Evolutionary conservation across 2,329 filamentous ascomycete species (phyloP), one percentile per base, ranked within the genome.

Genomic region (Sclerotinia nivalis): DNA sequence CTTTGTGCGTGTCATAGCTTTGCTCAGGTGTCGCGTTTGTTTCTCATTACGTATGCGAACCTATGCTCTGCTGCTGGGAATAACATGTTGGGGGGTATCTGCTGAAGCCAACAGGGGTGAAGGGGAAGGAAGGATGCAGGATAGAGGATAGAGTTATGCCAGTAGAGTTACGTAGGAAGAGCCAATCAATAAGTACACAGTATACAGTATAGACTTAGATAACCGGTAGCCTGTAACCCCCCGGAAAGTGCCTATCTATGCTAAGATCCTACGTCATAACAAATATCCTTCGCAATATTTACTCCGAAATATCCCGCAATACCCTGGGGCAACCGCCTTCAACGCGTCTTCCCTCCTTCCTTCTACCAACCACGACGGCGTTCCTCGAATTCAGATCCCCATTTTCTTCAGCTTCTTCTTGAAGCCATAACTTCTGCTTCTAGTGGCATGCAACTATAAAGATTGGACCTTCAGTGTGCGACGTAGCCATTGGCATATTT

Each of bases 271-370:
- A n/a, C n/a, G n/a, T n/a, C n/a, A n/a, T n/a, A 10, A 22, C 37
- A 10, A 40, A 40, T 13, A 22, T 64, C 31, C 13, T 40, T 40
- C 25, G 8, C 9, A 40, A 37, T 20, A 22, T 13, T 28, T 52
- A 52, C 47, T 40, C 20, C 18, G 37, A 12, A 47, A 20, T 31
- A 34, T 54, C 65, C 54, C 55, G 65, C 65, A 60, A 56, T 37
- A 58, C 31, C 13, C 45, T 49, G 22, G 28, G 49, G 55, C 40
- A 68, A 50, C 34, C 54, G 43, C 65, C 28, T 50, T 40, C 40
- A 20, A 37, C 65, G 65, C 65, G 65, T 49, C 52, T 67, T 47
- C 22, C 13, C n/a, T 49, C 40, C 52, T 37, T 49, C 31, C 40
- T 40, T 43, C 45, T 28, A 25, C 2, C 34, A 25, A 40, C 6